These are phyloP conservation scores for Boletus nobilissimus DNA, from an alignment of 1,284 basidiomycete genomes.

Conservation along the genomic window DNA sequence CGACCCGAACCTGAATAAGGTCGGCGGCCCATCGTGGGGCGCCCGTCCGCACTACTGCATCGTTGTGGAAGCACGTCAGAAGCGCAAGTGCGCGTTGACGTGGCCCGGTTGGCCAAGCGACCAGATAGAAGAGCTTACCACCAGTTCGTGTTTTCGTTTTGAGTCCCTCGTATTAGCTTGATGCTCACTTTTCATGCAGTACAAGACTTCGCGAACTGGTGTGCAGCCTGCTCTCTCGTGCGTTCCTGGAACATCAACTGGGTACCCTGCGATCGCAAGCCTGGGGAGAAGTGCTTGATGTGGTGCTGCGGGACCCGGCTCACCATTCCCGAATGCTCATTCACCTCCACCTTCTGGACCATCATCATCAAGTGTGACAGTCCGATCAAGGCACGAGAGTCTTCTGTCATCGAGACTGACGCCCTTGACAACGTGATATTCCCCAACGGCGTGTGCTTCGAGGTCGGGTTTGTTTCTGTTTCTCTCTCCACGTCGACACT, in stretches of 20 bases:
- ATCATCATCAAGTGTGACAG: constrained; percentile 24
- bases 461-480: background rate
- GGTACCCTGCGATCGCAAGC: constrained; percentile 5
- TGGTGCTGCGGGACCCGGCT: constrained; percentile 20
- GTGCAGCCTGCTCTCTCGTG: background rate
- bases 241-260: constrained; percentile 24
- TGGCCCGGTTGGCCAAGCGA: constrained; percentile 25
- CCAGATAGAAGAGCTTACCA: constrained; percentile 5
- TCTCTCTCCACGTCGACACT: background rate
- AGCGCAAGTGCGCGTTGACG: constrained; percentile 7
- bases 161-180: background rate
- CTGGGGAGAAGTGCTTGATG: background rate
- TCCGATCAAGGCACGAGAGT: background rate
- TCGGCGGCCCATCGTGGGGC: background rate
- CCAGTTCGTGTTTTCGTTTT: constrained; percentile 8
- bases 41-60: constrained; percentile 21
- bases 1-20: background rate
- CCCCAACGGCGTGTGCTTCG: constrained; percentile 15
- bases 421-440: constrained; percentile 9
- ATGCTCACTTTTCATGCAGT: constrained; percentile 1
- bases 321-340: constrained; percentile 8
- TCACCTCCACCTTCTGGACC: constrained; percentile 8
- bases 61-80: constrained; percentile 30
- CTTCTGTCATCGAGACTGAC: background rate
- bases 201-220: constrained; percentile 19